Base-by-base conservation (phyloP, 495 filamentous ascomycete species). In the Aspergillus biplanus region DNA sequence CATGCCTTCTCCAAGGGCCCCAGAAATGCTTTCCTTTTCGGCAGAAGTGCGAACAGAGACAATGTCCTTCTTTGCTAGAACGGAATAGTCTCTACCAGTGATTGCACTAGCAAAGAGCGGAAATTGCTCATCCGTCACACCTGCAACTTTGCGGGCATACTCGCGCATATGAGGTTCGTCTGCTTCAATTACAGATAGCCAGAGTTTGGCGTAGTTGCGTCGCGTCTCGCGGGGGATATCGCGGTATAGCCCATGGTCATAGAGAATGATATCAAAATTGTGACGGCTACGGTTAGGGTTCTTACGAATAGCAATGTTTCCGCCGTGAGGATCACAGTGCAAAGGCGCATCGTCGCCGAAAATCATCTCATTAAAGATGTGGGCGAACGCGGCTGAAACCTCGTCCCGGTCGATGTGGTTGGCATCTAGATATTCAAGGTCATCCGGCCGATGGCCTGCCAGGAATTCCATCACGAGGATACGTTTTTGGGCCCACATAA, bases 331-430 rank as follows among this genome's bases (percentile, higher is more conserved):
- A 70, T 99, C 96, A 74, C 96, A 99, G 78, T 99, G 96, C 37
- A 99, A 80, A 0, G 94, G 91, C 3, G 95, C 93, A 63, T 89
- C 80, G 52, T 88, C 86, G 33, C 95, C 94, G 67, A 99, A 99
- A 61, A 99, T 97, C 96, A 99, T 99, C 73, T 97, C 93, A 79
- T 99, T 99, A 83, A 99, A 99, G 59, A 97, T 93, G 52, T 88
- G 87, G 3, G 94, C 89, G 6, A 99, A 78, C 0, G 94, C 90
- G 0, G 96, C 95, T 7, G 93, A 96, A 31, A 99, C 96, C 77
- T 99, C 96, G 75, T 97, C 96, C 9, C 96, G 89, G 73, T 94
- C 89, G 71, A 99, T 97, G 57, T 84, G 82, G 73, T 95, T 90
- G 8, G 84, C 77, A 75, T 97, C 96, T 4, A 98, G 80, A 74